Conservation (phyloP, 1,139 yeast species). For the Magnusiomyces magnusii region DNA sequence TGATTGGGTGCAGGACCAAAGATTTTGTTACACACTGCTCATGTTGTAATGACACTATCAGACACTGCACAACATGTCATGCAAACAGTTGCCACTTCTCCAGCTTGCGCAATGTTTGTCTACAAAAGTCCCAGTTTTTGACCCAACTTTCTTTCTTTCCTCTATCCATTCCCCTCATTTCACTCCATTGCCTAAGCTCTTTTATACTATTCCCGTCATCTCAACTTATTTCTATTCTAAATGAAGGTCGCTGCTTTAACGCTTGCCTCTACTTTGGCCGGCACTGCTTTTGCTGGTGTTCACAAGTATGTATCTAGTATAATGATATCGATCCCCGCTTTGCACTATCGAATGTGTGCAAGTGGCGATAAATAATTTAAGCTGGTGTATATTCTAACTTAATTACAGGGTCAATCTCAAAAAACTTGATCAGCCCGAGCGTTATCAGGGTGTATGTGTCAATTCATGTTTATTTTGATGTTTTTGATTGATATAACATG, state of each 20-base stretch:
- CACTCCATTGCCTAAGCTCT: not conserved
- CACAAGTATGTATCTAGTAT: conserved; percentile 26
- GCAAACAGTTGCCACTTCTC: too few relatives aligned
- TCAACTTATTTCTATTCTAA: not conserved
- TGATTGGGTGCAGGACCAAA: not conserved
- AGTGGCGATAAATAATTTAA: not conserved
- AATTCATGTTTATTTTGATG: not conserved
- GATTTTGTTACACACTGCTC: not conserved
- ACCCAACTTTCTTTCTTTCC: not conserved
- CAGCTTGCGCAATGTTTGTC: not conserved
- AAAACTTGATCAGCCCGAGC: not conserved
- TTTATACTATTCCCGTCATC: not conserved
- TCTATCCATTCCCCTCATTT: not conserved
- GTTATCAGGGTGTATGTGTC: conserved; percentile 6
- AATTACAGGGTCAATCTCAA: conserved; percentile 3
- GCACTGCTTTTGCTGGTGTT: conserved; percentile 44
- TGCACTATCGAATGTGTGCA: conserved; percentile 6
- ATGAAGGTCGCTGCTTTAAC: conserved; percentile 31
- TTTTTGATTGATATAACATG: not conserved
- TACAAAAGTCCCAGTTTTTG: not conserved
- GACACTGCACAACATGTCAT: not conserved
- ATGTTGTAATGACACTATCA: not conserved
- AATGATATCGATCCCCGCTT: not conserved
- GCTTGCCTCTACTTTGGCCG: conserved; percentile 45
- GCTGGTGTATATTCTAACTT: not conserved